These are phyloP conservation scores for Nadsonia starkeyi-henricii DNA, from an alignment of 1,139 yeast species.

Conservation along the genomic window DNA sequence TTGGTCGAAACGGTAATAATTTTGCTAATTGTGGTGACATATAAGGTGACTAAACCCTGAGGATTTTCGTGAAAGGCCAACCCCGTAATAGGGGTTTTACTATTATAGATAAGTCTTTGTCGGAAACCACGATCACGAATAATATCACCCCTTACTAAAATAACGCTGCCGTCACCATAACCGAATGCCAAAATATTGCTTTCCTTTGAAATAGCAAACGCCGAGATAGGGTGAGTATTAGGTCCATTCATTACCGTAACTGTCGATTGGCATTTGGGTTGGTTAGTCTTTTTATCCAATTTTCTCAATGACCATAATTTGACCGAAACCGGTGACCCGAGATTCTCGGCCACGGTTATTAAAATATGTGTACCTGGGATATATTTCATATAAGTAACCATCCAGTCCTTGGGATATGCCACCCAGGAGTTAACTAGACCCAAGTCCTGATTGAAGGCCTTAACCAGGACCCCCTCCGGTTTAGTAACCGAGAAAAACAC, in stretches of 20 bases:
- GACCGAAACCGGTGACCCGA: constrained; percentile 52
- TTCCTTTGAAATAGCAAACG: constrained; percentile 42
- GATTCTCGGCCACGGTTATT: constrained; percentile 56
- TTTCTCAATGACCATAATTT: constrained; percentile 60
- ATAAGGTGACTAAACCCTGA: constrained; percentile 26
- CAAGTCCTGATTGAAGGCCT: constrained; percentile 41
- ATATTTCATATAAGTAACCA: constrained; percentile 41
- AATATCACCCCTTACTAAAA: constrained; percentile 76
- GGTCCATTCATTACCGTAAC: constrained; percentile 36
- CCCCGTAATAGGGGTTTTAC: constrained; percentile 60
- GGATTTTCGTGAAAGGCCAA: constrained; percentile 38
- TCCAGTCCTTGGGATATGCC: constrained; percentile 48
- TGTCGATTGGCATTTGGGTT: constrained; percentile 29
- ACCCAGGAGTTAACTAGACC: constrained; percentile 35
- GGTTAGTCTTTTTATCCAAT: constrained; percentile 22
- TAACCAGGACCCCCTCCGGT: constrained; percentile 24
- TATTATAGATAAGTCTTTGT: constrained; percentile 64
- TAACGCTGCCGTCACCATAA: constrained; percentile 74
- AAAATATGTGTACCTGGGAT: constrained; percentile 37
- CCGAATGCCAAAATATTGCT: constrained; percentile 66
- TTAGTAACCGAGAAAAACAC: constrained; percentile 49
- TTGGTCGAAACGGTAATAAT: constrained; percentile 63
- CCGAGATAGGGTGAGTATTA: constrained; percentile 62
- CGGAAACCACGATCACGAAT: constrained; percentile 81
- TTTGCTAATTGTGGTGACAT: constrained; percentile 55